Evolutionary conservation across 1,284 basidiomycete genomes (phyloP), one percentile per base, ranked within the genome.

Genomic region (Cronartium quercuum): DNA sequence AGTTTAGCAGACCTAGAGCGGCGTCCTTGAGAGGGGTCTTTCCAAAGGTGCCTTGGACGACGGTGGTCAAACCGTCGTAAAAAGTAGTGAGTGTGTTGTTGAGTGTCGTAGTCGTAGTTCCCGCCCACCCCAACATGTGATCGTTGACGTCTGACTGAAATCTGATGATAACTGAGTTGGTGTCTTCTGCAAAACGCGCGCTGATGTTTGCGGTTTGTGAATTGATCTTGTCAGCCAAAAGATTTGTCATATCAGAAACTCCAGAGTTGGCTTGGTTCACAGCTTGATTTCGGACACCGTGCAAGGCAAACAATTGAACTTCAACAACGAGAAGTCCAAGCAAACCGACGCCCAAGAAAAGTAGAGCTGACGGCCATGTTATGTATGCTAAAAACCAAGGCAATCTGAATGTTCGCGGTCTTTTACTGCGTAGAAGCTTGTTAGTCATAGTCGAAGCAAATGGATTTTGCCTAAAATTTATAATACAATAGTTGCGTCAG

Each of bases 121-220:
- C 69, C n/a, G 69, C 69, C 69, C 69, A 73, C 21, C 62, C 61
- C 24, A 73, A 41, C 69, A 73, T 73, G 18, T 73, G 61, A 15
- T 64, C 62, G 65, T 73, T 73, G n/a, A 73, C 62, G 35, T 73
- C 62, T 12, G 41, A 37, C 65, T 73, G 62, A 37, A 73, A 73
- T 38, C 29, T 44, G 12, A 73, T 35, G n/a, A 73, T 65, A n/a
- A 73, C 69, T 10, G 69, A 7, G 38, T 73, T 73, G 44, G 69
- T 73, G 47, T 58, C 38, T 9, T 73, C 63, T 21, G 69, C 69
- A 37, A 73, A 73, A 2, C 42, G 47, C 44, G 62, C 69, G 44
- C 69, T 73, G 18, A 41, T 57, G 38, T 73, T 64, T 3, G 35
- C 37, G 7, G 69, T 73, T 64, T 73, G 58, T 12, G 55, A 35